Base-by-base conservation (phyloP, 257 asterid genomes). In the Plantago major region DNA sequence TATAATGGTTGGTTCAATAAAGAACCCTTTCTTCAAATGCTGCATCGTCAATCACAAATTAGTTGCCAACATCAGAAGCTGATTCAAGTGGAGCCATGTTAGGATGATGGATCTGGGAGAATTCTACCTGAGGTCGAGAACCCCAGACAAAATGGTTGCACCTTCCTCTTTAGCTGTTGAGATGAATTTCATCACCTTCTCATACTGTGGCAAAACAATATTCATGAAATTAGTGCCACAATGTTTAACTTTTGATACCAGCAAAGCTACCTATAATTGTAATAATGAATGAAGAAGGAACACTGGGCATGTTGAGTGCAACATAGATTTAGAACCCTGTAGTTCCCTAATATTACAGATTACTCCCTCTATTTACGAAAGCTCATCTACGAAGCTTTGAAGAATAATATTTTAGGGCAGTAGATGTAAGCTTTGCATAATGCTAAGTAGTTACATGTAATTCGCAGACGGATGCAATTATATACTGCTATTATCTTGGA, bases 21-120 rank as follows among this genome's bases (percentile, higher is more conserved):
- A 91, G 76, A 63, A 91, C 55, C 99, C 99, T 71, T 84, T 92
- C 75, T 82, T 78, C 54, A 86, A 77, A 71, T 92, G 94, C 96
- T 88, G 90, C 74, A 73, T 55, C 40, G 47, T 30, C 11, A 46
- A 66, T 66, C 57, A 71, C 43, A 61, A 46, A 57, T 71, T 46
- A 71, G 64, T 49, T 44, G 9, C 54, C 48, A 50, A 42, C 51
- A 58, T 30, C 6, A 43, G 6, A 37, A 30, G 67, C 49, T 9
- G 28, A 59, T 42, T 51, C 38, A 50, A 37, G 44, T 14, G 22
- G 44, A 55, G 14, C 9, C 42, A 37, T 18, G 26, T 2, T 22
- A 62, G n/a, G 40, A 65, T n/a, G n/a, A n/a, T 38, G 11, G 16
- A 19, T 12, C 15, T 46, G 61, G 46, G 60, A 17, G 8, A 45